Evolutionary conservation across 169 alveolate species (phyloP), one percentile per base, ranked within the genome.

Genomic region (Plasmodium sp.): DNA sequence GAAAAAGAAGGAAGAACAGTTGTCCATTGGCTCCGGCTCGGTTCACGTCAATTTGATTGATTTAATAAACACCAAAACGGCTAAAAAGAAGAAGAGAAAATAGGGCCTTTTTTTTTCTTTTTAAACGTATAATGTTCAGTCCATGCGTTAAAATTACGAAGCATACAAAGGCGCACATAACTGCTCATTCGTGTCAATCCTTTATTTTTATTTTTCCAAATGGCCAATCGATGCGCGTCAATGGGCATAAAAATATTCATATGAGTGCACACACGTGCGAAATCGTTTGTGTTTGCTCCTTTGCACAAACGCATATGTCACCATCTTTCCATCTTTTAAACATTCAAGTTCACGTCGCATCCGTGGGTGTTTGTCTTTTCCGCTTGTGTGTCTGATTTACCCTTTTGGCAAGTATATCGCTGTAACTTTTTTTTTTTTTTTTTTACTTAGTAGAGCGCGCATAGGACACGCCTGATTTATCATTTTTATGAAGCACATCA

Each of bases 81-180:
- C 85, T 41, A 77, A 88, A 80, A 88, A 88, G 48, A 88, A 88
- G 81, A 88, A 88, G 81, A 67, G 45, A 62, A 80, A 88, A 67
- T 36, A 84, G 75, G 31, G 36, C 43, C 9, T 33, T 34, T 9
- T 39, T 74, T 33, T 31, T 45, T 45, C 12, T 48, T 45, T 45
- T 45, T 45, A 45, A 48, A 48, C 58, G 16, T 48, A 48, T n/a
- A 48, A 48, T 12, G 12, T 39, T 74, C 43, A 31, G 2, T 5
- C 43, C 54, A 33, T 74, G 10, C 2, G 34, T 74, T 74, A 62
- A n/a, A 27, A n/a, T 62, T 14, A 62, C 27, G 5, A 62, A 62
- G 75, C 14, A 62, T 7, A 9, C 14, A 27, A 5, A 62, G 14
- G 34, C 1, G 1, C 34, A 62, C 3, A 9, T 1, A 62, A 62